Conservation (phyloP, 345 rosid species). For the Ceriops decandra region DNA sequence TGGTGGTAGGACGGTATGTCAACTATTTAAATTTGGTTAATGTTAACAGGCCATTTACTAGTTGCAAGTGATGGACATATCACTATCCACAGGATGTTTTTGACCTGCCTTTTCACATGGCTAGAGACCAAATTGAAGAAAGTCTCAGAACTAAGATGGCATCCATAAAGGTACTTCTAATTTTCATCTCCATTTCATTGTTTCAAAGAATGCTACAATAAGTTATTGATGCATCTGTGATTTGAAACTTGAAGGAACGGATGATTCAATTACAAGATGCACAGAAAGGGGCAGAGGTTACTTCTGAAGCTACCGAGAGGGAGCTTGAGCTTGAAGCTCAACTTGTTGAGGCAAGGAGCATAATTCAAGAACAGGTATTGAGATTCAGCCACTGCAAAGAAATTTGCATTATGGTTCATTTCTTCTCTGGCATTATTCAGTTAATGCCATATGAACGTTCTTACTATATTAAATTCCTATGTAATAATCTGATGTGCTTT, state of each 20-base stretch:
- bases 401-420: no score
- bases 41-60: background rate
- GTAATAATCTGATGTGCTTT: no score
- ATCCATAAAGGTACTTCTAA: conserved; percentile 67
- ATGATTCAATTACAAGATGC: conserved; percentile 93
- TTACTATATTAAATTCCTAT: no score
- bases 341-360: conserved; percentile 97
- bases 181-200: conserved; percentile 1
- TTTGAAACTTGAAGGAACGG: conserved; percentile 45
- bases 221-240: background rate
- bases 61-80: background rate
- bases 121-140: conserved; percentile 94
- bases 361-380: conserved; percentile 93
- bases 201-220: background rate
- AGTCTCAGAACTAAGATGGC: conserved; percentile 89
- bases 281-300: conserved; percentile 81
- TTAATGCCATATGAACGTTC: no score
- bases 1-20: conserved; percentile 88
- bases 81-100: conserved; percentile 67
- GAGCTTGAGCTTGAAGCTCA: conserved; percentile 99
- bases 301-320: conserved; percentile 94
- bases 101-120: conserved; percentile 91
- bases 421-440: no score
- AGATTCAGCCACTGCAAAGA: no score
- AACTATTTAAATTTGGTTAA: background rate